Conservation (phyloP, 1,139 yeast species). For the Tardiomyces digboiensis region DNA sequence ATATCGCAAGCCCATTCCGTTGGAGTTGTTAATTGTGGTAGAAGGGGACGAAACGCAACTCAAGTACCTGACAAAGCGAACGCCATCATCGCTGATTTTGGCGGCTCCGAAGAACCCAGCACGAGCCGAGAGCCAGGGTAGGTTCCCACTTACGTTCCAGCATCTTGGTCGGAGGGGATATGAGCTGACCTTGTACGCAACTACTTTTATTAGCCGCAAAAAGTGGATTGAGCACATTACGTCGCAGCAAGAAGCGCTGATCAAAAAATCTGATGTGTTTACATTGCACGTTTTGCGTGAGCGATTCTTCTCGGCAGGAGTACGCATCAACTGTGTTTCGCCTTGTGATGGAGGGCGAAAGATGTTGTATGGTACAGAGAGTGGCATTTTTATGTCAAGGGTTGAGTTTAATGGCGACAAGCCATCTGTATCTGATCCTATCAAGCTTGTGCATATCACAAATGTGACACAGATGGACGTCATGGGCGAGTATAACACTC, state of each 20-base stretch:
- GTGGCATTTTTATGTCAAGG: constrained; percentile 77
- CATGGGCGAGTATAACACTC: constrained; percentile 80
- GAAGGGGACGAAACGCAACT: constrained; percentile 73
- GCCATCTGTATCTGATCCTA: constrained; percentile 63
- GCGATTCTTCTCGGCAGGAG: constrained; percentile 55
- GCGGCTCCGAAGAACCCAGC: constrained; percentile 12
- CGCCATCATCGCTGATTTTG: constrained; percentile 36
- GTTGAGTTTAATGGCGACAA: constrained; percentile 34
- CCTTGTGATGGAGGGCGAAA: constrained; percentile 96
- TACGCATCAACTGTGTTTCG: constrained; percentile 78
- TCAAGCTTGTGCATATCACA: constrained; percentile 64
- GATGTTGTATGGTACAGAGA: constrained; percentile 81
- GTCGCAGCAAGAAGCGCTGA: constrained; percentile 65
- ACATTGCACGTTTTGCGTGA: constrained; percentile 61
- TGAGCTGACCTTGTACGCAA: constrained; percentile 57
- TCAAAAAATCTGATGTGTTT: constrained; percentile 69
- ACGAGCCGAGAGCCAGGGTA: constrained; percentile 16
- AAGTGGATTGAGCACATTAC: constrained; percentile 74
- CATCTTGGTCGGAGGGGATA: constrained; percentile 56
- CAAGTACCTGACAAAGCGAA: constrained; percentile 28
- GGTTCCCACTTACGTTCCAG: constrained; percentile 43
- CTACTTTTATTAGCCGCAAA: constrained; percentile 61
- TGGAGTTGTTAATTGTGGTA: constrained; percentile 70
- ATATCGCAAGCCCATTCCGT: constrained; percentile 85
- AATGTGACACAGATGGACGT: constrained; percentile 89